A percentile compares a stretch with the other conserved stretches of the same genome.
phyloP scores from a whole-genome alignment of 2,329 filamentous ascomycete genomes.

The Colletotrichum sp. region DNA sequence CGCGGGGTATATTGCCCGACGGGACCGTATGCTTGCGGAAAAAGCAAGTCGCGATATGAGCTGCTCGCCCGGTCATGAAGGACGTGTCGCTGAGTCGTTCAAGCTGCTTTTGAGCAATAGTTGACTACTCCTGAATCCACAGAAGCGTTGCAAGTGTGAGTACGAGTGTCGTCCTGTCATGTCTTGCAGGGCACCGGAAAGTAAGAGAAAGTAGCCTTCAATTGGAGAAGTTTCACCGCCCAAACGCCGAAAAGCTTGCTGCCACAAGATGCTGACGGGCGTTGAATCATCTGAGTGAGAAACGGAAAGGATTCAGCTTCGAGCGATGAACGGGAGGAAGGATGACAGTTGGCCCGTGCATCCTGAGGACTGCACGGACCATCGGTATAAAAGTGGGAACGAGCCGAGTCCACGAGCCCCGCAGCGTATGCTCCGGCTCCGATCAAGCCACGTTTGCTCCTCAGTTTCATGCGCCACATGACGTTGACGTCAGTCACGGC shows the following conservation, averaged over 20 bases:
- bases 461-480: slow-evolving; percentile 42
- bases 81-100: not conserved
- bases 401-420: not conserved
- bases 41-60: not conserved
- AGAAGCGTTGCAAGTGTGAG: not conserved
- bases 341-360: not conserved
- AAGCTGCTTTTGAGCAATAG: not conserved
- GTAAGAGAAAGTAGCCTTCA: not conserved
- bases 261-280: not conserved
- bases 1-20: not conserved
- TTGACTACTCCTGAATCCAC: not conserved
- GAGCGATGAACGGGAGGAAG: not conserved
- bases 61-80: not conserved
- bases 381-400: not conserved
- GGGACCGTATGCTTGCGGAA: not conserved
- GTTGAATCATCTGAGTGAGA: not conserved
- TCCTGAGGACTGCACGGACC: not conserved
- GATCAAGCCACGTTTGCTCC: slow-evolving; percentile 30
- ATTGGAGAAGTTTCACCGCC: not conserved
- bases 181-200: not conserved
- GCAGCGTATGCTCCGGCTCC: not conserved
- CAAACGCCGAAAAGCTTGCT: not conserved
- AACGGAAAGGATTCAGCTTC: not conserved
- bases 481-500: slow-evolving; percentile 34
- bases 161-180: not conserved